Conservation (phyloP, 257 asterid species). For the Plantago ovata region DNA sequence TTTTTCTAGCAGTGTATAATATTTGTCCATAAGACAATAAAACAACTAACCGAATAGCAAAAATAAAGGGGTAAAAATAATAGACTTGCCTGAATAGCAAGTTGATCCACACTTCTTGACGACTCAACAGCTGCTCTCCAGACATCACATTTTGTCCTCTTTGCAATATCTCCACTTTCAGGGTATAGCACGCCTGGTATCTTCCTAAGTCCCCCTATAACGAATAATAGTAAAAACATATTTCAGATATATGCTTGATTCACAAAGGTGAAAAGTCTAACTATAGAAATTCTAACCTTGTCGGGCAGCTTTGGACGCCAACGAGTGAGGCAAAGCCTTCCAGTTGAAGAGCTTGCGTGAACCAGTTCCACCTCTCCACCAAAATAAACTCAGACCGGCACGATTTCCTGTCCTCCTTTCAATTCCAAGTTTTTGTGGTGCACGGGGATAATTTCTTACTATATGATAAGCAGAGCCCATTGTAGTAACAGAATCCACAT, state of each 20-base stretch:
- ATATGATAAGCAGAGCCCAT: conserved; percentile 79
- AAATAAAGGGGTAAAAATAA: conserved; percentile 7
- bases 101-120: conserved; percentile 75
- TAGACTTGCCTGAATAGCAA: conserved; percentile 79
- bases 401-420: conserved; percentile 52
- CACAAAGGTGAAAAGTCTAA: conserved; percentile 17
- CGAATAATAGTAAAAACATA: conserved; percentile 21
- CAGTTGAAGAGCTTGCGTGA: conserved; percentile 77
- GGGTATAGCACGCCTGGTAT: conserved; percentile 77
- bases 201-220: conserved; percentile 82
- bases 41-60: conserved; percentile 10
- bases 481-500: conserved; percentile 68
- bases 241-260: conserved; percentile 21
- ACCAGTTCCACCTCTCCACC: conserved; percentile 98
- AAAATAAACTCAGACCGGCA: conserved; percentile 65
- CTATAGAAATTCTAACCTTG: conserved; percentile 51
- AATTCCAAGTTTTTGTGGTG: conserved; percentile 55
- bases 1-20: conserved; percentile 1
- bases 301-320: conserved; percentile 92
- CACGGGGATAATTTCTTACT: conserved; percentile 47
- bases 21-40: conserved; percentile 4
- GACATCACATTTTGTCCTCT: conserved; percentile 64
- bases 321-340: conserved; percentile 73
- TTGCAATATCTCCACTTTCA: conserved; percentile 74
- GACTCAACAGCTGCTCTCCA: conserved; percentile 97